Evolutionary conservation across 108 stramenopile genomes (phyloP).

Genomic region (Cyclotella kingstonii): DNA sequence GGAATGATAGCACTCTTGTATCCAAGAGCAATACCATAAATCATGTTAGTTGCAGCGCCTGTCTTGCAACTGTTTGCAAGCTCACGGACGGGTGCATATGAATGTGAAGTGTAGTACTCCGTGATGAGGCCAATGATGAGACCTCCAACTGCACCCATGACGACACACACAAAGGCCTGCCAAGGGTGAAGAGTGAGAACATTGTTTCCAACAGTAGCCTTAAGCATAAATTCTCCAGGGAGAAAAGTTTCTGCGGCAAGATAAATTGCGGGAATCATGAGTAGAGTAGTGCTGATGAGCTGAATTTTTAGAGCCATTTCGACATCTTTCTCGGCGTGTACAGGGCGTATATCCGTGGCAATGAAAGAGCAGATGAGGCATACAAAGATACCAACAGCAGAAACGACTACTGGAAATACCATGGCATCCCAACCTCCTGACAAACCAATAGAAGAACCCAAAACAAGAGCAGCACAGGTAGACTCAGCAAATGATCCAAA

Average conservation of each 20-base stretch:
- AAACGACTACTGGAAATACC: conserved; percentile 94
- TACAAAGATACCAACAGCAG: conserved; percentile 93
- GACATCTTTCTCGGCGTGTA: conserved; percentile 83
- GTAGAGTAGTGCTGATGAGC: conserved; percentile 92
- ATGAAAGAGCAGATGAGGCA: conserved; percentile 95
- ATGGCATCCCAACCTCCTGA: conserved; percentile 92
- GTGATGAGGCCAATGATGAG: conserved; percentile 96
- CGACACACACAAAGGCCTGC: conserved; percentile 72
- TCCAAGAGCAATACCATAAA: conserved; percentile 97
- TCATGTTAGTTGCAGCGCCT: conserved; percentile 98
- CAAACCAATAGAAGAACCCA: conserved; percentile 85
- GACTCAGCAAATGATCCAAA: conserved; percentile 98
- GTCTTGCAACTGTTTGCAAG: conserved; percentile 94
- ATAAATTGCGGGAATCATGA: conserved; percentile 93
- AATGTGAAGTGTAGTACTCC: conserved; percentile 98
- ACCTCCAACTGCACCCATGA: conserved; percentile 93
- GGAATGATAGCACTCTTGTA: conserved; percentile 98
- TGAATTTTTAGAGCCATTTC: conserved; percentile 93
- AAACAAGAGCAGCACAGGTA: conserved; percentile 95
- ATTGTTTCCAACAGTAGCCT: conserved; percentile 61
- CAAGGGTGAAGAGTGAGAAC: conserved; percentile 58
- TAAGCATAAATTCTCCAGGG: conserved; percentile 69
- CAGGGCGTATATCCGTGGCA: conserved; percentile 91
- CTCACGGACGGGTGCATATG: conserved; percentile 92
- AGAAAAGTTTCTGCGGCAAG: conserved; percentile 78